These are phyloP conservation scores for Stygiomarasmius scandens DNA, from an alignment of 1,284 basidiomycete genomes.

Conservation along the genomic window DNA sequence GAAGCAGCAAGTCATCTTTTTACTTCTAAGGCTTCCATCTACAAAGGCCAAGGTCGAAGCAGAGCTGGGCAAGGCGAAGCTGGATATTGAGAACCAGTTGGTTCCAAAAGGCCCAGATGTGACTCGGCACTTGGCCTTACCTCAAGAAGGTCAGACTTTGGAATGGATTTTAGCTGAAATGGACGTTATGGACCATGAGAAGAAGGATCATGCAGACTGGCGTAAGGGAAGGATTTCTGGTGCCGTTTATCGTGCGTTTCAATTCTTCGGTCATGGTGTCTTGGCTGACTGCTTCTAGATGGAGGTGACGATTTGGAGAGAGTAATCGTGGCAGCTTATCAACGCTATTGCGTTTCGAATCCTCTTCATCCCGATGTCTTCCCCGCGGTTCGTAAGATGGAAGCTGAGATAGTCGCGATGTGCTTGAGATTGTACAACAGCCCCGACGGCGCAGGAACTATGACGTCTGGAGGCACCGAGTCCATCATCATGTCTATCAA, in stretches of 20 bases:
- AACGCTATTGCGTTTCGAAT: slow-evolving; percentile 80
- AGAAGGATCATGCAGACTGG: slow-evolving; percentile 57
- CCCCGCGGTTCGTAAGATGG: slow-evolving; percentile 95
- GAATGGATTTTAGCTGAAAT: slow-evolving; percentile 84
- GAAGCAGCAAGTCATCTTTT: slow-evolving; percentile 56
- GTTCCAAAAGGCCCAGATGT: slow-evolving; percentile 64
- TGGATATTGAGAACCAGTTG: slow-evolving; percentile 71
- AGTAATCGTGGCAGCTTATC: slow-evolving; percentile 70
- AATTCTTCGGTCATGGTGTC: not conserved
- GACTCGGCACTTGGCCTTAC: slow-evolving; percentile 67
- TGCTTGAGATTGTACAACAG: slow-evolving; percentile 87
- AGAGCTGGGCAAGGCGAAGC: slow-evolving; percentile 71
- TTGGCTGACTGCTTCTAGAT: slow-evolving; percentile 46
- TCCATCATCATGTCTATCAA: slow-evolving; percentile 95
- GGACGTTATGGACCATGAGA: slow-evolving; percentile 72
- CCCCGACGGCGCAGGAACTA: slow-evolving; percentile 84
- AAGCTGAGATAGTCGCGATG: slow-evolving; percentile 96
- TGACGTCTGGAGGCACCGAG: slow-evolving; percentile 96
- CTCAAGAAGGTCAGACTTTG: slow-evolving; percentile 65
- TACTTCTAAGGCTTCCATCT: slow-evolving; percentile 71
- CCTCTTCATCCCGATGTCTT: slow-evolving; percentile 96
- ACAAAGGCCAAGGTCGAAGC: slow-evolving; percentile 66
- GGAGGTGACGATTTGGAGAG: slow-evolving; percentile 83
- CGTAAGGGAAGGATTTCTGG: slow-evolving; percentile 80
- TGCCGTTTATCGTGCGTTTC: slow-evolving; percentile 80